Evolutionary conservation across 768 basidiomycete genomes (phyloP).

Genomic region (Podaxis sp.): DNA sequence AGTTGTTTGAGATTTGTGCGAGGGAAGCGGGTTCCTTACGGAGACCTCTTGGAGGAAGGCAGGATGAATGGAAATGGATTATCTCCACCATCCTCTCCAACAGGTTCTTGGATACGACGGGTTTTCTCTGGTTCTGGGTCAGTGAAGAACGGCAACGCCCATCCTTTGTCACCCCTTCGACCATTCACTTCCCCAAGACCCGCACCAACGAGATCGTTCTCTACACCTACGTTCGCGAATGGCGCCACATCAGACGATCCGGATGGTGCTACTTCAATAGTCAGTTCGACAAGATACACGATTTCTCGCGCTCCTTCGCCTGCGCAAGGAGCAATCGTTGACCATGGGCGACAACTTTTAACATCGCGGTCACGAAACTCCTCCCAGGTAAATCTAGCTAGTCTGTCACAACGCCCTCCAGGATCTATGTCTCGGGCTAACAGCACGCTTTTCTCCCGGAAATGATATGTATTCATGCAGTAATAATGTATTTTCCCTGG

Average conservation of each 20-base stretch:
- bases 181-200: conserved; percentile 8
- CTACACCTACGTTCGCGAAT: background rate
- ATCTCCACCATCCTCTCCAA: conserved; percentile 33
- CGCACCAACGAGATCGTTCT: background rate
- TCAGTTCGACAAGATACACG: conserved; percentile 39
- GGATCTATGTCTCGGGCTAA: conserved; percentile 7
- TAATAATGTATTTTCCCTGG: background rate
- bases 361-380: conserved; percentile 66
- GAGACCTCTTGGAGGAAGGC: conserved; percentile 56
- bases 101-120: conserved; percentile 33
- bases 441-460: background rate
- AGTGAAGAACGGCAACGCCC: background rate
- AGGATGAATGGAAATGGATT: conserved; percentile 28
- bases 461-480: background rate
- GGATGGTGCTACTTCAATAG: conserved; percentile 21
- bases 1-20: conserved; percentile 46
- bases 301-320: conserved; percentile 50
- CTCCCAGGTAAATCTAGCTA: conserved; percentile 63
- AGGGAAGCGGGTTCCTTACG: conserved; percentile 35
- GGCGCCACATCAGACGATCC: background rate
- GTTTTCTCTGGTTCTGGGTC: conserved; percentile 25
- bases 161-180: conserved; percentile 18
- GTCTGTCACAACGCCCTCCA: conserved; percentile 45
- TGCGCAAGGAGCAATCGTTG: conserved; percentile 39
- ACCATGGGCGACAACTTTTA: conserved; percentile 34